Base-by-base conservation (phyloP, 345 rosid genomes). In the Eucalyptus dawsonii region DNA sequence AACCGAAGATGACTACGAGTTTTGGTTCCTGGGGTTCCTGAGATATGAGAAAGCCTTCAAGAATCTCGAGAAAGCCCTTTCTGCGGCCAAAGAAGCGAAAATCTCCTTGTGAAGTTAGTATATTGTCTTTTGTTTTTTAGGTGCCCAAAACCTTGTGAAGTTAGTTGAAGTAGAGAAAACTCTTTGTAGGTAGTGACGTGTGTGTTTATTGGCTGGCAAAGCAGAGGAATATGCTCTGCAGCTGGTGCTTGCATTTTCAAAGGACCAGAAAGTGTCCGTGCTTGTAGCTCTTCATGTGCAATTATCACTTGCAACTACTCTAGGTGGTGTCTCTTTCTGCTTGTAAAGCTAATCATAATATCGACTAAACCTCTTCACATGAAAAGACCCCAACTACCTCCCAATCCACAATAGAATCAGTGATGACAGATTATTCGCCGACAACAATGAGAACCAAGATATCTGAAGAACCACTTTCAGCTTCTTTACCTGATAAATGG, bases 21-120 rank as follows among this genome's bases (percentile, higher is more conserved):
- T 93, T 87, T 92, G 93, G 94, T 93, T 93, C 50, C 88, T 93
- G 93, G 94, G 94, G 3, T 92, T 93, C 86, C 47, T 93, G 54
- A 90, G 92, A 80, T 93, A 90, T 72, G 90, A 91, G 85, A 93
- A 92, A 89, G 93, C 94, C 81, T 88, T 89, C 29, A 76, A 37
- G 87, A 92, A 92, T n/a, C 92, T 93, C 56, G 76, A 91, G 31
- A 89, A 89, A 86, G 94, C 91, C 60, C 86, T 93, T 62, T 89
- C 90, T 45, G 88, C 88, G 87, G 87, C 85, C 72, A 88, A 89
- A 45, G 86, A 50, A 88, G 34, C 76, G 88, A 56, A 76, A 88
- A 60, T 8, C 85, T 21, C 85, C 16, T 11, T 42, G 47, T 76
- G 47, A 76, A 40, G 85, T 40, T 76, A 22, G 85, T 76, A 65